A percentile compares a stretch with the other conserved stretches of the same genome.
Evolutionary conservation across 148 eudicot species (phyloP).

Genomic region (Cornus suecica): DNA sequence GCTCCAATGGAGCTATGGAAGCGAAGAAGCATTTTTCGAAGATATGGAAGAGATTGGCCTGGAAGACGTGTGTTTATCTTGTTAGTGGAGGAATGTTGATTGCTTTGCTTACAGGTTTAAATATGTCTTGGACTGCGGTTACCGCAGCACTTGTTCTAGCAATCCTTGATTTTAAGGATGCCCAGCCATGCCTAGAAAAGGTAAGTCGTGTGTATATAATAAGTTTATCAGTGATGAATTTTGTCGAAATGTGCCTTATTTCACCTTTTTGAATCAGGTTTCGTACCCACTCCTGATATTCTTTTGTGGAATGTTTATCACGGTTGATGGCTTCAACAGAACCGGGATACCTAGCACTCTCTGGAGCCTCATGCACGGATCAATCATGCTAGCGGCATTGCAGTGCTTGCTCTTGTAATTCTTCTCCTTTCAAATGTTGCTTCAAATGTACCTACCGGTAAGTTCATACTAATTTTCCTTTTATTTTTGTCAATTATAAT

Average conservation of each 20-base stretch:
- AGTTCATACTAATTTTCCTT: not conserved
- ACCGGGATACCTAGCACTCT: slow-evolving; percentile 63
- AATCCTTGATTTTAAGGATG: slow-evolving; percentile 47
- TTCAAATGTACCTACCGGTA: slow-evolving; percentile 78
- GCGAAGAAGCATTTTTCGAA: slow-evolving; percentile 13
- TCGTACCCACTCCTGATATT: slow-evolving; percentile 68
- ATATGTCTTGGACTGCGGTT: slow-evolving; percentile 82
- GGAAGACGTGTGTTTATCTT: slow-evolving; percentile 71
- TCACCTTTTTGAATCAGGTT: slow-evolving; percentile 36
- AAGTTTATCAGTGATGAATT: not conserved
- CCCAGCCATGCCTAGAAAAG: slow-evolving; percentile 47
- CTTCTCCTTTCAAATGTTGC: slow-evolving; percentile 64
- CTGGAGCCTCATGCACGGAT: slow-evolving; percentile 66
- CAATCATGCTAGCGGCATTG: slow-evolving; percentile 45
- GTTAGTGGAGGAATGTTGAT: slow-evolving; percentile 64
- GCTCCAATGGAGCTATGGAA: slow-evolving; percentile 10
- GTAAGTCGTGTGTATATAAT: slow-evolving; percentile 20
- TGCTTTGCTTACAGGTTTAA: slow-evolving; percentile 50
- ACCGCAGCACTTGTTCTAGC: slow-evolving; percentile 73
- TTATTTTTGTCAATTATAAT: not conserved
- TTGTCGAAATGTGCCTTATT: not conserved
- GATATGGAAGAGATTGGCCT: slow-evolving; percentile 45
- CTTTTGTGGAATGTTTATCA: slow-evolving; percentile 79
- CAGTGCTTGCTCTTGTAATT: slow-evolving; percentile 56
- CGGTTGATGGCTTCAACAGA: slow-evolving; percentile 67